Evolutionary conservation across 495 filamentous ascomycete genomes (phyloP), one percentile per base, ranked within the genome.

Genomic region (Alectoria sarmentosa): DNA sequence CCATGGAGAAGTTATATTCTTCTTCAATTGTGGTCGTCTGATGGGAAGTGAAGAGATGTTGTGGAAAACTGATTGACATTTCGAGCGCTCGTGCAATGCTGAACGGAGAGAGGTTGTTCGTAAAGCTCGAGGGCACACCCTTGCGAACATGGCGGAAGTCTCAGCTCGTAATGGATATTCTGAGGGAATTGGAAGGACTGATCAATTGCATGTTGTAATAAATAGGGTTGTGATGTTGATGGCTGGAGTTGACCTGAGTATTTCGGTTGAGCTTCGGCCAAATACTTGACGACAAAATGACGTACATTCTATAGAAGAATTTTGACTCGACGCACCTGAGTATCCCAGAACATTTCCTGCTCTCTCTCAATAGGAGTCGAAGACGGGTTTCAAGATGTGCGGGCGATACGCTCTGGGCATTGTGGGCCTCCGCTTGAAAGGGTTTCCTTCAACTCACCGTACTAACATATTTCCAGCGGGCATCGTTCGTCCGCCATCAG

Each of bases 351-450:
- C n/a, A n/a, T n/a, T n/a, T n/a, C n/a, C n/a, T n/a, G n/a, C n/a
- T n/a, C n/a, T n/a, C n/a, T n/a, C n/a, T n/a, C n/a, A n/a, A n/a
- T n/a, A n/a, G n/a, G n/a, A 34, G 32, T 23, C 21, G 23, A 21
- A n/a, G 54, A 32, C 10, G 42, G 41, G 0, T 14, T 52, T 48
- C 32, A 58, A 14, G 5, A 96, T 96, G 91, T 96, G 91, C 73
- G 91, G 91, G 13, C 82, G 91, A 63, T 96, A 95, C 72, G 85
- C 86, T n/a, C 72, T 96, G 57, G 84, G 86, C 28, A 77, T 93
- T 78, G 90, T 93, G 80, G 48, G 86, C 80, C 19, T 49, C 36
- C 52, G 14, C 28, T 41, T 9, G 1, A 4, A 41, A 19, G 41
- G 59, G 21, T 13, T 52, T 34, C 44, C 52, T 36, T 39, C 38